phyloP scores from a whole-genome alignment of 805 yeast species.

The Saccharomycopsis malanga region DNA sequence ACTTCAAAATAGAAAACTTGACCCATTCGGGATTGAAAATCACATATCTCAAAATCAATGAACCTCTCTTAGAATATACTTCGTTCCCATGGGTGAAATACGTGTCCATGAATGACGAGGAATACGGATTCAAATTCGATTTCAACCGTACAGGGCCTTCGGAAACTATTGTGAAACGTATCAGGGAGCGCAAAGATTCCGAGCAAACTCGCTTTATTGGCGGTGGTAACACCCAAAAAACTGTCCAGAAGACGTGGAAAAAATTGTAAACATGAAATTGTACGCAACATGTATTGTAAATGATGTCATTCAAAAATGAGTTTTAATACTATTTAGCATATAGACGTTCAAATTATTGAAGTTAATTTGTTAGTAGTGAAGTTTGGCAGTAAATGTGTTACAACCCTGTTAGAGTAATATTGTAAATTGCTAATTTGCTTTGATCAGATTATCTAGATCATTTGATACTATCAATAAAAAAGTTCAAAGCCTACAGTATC shows the following conservation, averaged over 20 bases:
- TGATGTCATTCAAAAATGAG: too few relatives aligned
- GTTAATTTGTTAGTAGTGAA: too few relatives aligned
- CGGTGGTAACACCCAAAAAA: background rate
- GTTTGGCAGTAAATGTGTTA: too few relatives aligned
- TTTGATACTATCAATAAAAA: too few relatives aligned
- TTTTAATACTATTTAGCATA: too few relatives aligned
- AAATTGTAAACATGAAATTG: too few relatives aligned
- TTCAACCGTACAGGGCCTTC: slow-evolving; percentile 16
- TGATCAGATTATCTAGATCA: too few relatives aligned
- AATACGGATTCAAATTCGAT: slow-evolving; percentile 26
- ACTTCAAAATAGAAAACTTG: slow-evolving; percentile 57
- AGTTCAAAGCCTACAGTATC: too few relatives aligned
- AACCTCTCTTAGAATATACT: slow-evolving; percentile 51
- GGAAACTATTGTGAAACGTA: slow-evolving; percentile 19
- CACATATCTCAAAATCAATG: slow-evolving; percentile 60
- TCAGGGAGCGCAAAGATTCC: slow-evolving; percentile 4
- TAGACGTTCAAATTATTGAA: too few relatives aligned
- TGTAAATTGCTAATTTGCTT: too few relatives aligned
- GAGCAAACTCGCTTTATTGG: background rate
- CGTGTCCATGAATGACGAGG: slow-evolving; percentile 37
- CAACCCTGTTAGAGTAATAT: too few relatives aligned
- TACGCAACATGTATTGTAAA: too few relatives aligned
- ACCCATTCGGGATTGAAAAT: slow-evolving; percentile 62
- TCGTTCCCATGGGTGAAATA: slow-evolving; percentile 79
- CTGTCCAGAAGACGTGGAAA: background rate